A percentile compares a stretch with the other conserved stretches of the same genome.
Conservation (phyloP, 2,329 filamentous ascomycete genomes). For the Tolypocladium sp. region DNA sequence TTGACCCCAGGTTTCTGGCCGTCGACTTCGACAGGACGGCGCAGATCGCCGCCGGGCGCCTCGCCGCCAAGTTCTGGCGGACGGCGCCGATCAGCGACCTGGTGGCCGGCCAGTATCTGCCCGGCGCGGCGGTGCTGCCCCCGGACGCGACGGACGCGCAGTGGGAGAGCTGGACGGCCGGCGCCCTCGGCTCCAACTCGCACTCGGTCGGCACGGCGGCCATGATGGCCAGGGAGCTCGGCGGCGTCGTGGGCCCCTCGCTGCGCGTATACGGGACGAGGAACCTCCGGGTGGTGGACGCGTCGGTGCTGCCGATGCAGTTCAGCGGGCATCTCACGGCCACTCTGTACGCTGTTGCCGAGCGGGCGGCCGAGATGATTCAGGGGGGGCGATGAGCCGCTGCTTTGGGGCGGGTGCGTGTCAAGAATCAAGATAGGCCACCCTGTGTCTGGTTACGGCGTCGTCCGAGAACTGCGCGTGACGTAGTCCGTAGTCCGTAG, state of each 20-base stretch:
- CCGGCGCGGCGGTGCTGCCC: not conserved
- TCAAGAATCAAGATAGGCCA: too few relatives aligned
- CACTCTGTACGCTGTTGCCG: slow-evolving; percentile 10
- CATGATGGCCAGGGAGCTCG: slow-evolving; percentile 39
- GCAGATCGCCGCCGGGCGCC: slow-evolving; percentile 17
- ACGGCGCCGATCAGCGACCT: slow-evolving; percentile 11
- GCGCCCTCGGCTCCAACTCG: slow-evolving; percentile 19
- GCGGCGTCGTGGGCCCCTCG: slow-evolving; percentile 36
- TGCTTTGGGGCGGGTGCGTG: not conserved
- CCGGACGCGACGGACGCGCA: slow-evolving; percentile 5
- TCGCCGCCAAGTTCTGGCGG: slow-evolving; percentile 20
- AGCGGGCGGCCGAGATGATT: slow-evolving; percentile 8
- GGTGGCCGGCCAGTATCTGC: not conserved
- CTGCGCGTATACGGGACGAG: slow-evolving; percentile 33
- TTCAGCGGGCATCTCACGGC: slow-evolving; percentile 7
- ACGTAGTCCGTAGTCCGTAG: too few relatives aligned
- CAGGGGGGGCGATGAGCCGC: not conserved
- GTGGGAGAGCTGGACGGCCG: slow-evolving; percentile 7
- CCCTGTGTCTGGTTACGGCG: too few relatives aligned
- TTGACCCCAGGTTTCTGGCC: slow-evolving; percentile 26
- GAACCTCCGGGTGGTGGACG: slow-evolving; percentile 10
- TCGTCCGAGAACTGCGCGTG: too few relatives aligned
- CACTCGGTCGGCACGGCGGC: slow-evolving; percentile 38
- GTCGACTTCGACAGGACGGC: slow-evolving; percentile 24
- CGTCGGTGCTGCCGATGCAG: slow-evolving; percentile 9